Evolutionary conservation across 2,329 filamentous ascomycete species (phyloP), one percentile per base, ranked within the genome.

Genomic region (Talaromyces islandicus): DNA sequence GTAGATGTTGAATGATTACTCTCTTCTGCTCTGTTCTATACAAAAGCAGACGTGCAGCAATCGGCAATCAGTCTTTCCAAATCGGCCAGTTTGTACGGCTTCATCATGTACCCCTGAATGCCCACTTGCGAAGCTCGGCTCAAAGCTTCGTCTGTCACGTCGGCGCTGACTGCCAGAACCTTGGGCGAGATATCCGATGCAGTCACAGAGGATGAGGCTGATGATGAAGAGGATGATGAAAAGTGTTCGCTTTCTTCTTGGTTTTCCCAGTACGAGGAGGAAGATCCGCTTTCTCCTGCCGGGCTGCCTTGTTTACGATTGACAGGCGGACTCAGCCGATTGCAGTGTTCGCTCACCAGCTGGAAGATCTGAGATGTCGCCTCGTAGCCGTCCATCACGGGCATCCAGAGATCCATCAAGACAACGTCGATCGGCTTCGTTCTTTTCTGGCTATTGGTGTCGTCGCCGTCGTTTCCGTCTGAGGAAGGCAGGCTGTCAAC

Each of bases 321-420:
- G 57, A 43, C 60, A 65, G 57, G 60, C 51, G 58, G 62, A 41
- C 54, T 65, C 19, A 67, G 57, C 52, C 68, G 66, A 29, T 66
- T 61, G 21, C 68, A 68, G 43, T 75, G 68, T 52, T 76, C 70
- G 48, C 75, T 72, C n/a, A 77, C 70, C 76, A 86, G 80, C 25
- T 77, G 73, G 11, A 88, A 72, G 50, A 90, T 90, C 53, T 79
- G 76, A 66, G 83, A 80, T 0, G 87, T 84, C 1, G 88, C 88
- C 68, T 89, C 83, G 64, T 88, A 90, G 1, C 88, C 88, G 67
- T 90, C 87, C 79, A 90, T 86, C 64, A 85, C 78, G 0, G 88
- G 88, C 86, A 90, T 90, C 88, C 88, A 90, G 10, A 90, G 80
- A 71, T 90, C 88, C 88, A 90, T 90, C 50, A 90, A 74, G 25